Evolutionary conservation across 2,329 filamentous ascomycete genomes (phyloP), one percentile per base, ranked within the genome.

Genomic region (Metarhizium sp.): DNA sequence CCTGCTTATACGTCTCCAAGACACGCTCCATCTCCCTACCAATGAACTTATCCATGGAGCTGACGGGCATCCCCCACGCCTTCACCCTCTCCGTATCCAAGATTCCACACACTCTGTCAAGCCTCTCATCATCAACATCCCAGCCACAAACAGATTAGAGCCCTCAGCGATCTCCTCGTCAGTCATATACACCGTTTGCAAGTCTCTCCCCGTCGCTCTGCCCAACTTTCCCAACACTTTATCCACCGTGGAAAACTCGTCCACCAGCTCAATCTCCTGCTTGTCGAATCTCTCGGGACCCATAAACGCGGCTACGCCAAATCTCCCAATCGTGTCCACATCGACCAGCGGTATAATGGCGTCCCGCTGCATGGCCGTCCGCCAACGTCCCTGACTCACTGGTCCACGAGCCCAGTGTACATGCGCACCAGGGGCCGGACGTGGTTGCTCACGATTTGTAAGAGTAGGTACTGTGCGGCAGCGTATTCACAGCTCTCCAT

Each of bases 371-470:
- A 25, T 25, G 25, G 25, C 3, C 25, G 25, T 25, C 25, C 25
- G 25, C 25, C 25, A 25, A 25, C 25, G 25, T 25, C 25, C 25
- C 25, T 25, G 25, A 25, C 25, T 25, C 25, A 1, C 25, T 25
- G 25, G 25, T 25, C 25, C 25, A 25, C 25, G 25, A 25, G 25
- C 4, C 69, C 71, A 0, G 69, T 67, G 56, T 73, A 77, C 65
- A 73, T 67, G 8, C 52, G 53, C 1, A 72, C 70, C 11, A 72
- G 64, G 3, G 77, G 77, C 4, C 64, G 55, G 4, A 79, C 50
- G 57, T 74, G 75, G 60, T 82, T 81, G 20, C 71, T 68, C 73
- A 78, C 77, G 67, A 36, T 8, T 13, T 36, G 34, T 13, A 36
- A 36, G 13, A 8, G 25, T 25, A 3, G 25, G 25, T 25, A 25